Percentiles rank a stretch among this genome's conserved stretches.
Conservation (phyloP, 2,329 filamentous ascomycete genomes). For the Lachnellula cervina region DNA sequence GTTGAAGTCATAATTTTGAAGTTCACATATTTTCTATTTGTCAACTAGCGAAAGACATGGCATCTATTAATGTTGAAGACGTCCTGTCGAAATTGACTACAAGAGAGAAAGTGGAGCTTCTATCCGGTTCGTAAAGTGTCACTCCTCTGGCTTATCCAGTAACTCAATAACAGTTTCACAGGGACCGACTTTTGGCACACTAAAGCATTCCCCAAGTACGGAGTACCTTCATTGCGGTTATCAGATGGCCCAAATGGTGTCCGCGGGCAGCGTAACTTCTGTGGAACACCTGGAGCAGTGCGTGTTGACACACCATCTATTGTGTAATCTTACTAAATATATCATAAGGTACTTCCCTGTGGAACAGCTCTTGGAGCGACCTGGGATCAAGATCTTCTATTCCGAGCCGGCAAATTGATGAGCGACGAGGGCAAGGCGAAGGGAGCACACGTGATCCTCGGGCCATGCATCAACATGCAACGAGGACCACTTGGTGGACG, state of each 20-base stretch:
- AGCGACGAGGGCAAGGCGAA: slow-evolving; percentile 63
- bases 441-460: slow-evolving; percentile 66
- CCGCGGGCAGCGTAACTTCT: too few species aligned
- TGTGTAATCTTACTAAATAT: neutral
- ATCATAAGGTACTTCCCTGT: slow-evolving; percentile 32
- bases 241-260: slow-evolving; percentile 35
- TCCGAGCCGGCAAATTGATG: slow-evolving; percentile 60
- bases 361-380: slow-evolving; percentile 53
- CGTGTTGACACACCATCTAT: too few species aligned
- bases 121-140: slow-evolving; percentile 37
- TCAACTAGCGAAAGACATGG: slow-evolving; percentile 33
- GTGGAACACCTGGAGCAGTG: too few species aligned
- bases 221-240: slow-evolving; percentile 31
- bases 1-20: too few species aligned
- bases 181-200: slow-evolving; percentile 32
- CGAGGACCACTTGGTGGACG: slow-evolving; percentile 44
- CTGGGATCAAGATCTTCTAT: slow-evolving; percentile 61
- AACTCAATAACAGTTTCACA: slow-evolving; percentile 14
- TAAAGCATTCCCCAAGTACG: slow-evolving; percentile 24
- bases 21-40: too few species aligned
- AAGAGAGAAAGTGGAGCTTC: slow-evolving; percentile 48
- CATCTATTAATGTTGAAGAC: slow-evolving; percentile 50
- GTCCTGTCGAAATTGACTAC: slow-evolving; percentile 49
- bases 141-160: neutral
- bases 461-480: slow-evolving; percentile 53